These are phyloP conservation scores for Spatholobus suberectus DNA, from an alignment of 306 rosid species.

Conservation along the genomic window DNA sequence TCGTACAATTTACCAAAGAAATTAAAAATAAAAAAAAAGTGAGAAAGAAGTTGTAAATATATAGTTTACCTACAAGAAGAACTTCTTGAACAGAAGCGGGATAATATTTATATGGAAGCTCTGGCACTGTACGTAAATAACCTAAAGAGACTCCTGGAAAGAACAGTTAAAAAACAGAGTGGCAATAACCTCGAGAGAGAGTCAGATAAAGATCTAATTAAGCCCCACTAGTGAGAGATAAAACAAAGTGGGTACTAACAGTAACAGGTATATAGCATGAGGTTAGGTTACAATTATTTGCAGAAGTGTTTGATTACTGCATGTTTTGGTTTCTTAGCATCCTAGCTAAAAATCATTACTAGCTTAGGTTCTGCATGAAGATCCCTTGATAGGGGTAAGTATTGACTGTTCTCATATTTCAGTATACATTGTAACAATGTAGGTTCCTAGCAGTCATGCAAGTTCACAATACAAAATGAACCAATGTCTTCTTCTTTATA, in stretches of 20 bases:
- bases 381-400: too few relatives aligned
- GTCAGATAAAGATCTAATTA: not conserved
- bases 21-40: not conserved
- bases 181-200: not conserved
- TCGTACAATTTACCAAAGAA: not conserved
- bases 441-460: too few relatives aligned
- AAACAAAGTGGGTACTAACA: not conserved
- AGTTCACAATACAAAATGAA: too few relatives aligned
- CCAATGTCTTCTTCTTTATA: too few relatives aligned
- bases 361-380: constrained; percentile 13
- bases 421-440: too few relatives aligned
- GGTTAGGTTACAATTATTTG: not conserved
- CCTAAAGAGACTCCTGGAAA: constrained; percentile 7
- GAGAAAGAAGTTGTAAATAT: not conserved
- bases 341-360: constrained; percentile 1
- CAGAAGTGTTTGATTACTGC: constrained; percentile 32
- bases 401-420: too few relatives aligned
- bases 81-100: not conserved
- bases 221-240: too few relatives aligned
- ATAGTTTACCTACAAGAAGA: constrained; percentile 18
- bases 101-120: not conserved
- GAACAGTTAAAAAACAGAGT: not conserved
- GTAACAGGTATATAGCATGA: not conserved
- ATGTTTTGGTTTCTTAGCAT: constrained; percentile 2
- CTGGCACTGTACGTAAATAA: constrained; percentile 20